Evolutionary conservation across 805 yeast genomes (phyloP).

Genomic region (Yarrowia sp.): DNA sequence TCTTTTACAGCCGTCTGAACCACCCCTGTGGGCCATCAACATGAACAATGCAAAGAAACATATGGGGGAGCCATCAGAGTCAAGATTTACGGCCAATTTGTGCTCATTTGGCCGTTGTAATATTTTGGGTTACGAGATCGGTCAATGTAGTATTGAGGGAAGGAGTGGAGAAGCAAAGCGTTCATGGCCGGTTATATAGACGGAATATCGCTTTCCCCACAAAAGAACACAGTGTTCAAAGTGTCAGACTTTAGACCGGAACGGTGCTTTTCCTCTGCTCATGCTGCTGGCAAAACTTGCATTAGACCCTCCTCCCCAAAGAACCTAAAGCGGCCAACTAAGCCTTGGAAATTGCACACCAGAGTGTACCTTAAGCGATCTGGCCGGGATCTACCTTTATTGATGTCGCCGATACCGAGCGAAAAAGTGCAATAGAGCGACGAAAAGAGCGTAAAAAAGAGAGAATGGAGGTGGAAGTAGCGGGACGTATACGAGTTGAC

Average conservation of each 20-base stretch:
- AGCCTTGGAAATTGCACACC: constrained; percentile 4
- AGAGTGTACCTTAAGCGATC: constrained; percentile 20
- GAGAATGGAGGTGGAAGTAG: no score
- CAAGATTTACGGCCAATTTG: constrained; percentile 33
- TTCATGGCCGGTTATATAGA: no score
- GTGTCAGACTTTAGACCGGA: not conserved
- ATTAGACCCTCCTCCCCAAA: constrained; percentile 3
- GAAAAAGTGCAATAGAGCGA: no score
- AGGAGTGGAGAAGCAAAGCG: no score
- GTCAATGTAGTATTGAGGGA: not conserved
- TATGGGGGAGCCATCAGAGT: constrained; percentile 9
- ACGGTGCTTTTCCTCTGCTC: not conserved
- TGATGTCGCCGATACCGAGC: not conserved
- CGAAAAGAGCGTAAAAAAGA: no score
- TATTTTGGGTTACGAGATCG: constrained; percentile 2
- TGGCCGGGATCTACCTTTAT: constrained; percentile 7
- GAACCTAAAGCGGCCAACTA: constrained; percentile 2
- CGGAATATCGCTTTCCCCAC: no score
- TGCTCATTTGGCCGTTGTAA: constrained; percentile 27
- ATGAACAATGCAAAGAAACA: constrained; percentile 21
- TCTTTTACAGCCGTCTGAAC: not conserved
- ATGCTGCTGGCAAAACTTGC: constrained; percentile 5
- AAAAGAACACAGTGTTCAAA: not conserved
- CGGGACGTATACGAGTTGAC: no score
- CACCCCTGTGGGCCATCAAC: constrained; percentile 25